These are phyloP conservation scores for Penicillium sp. DNA, from an alignment of 2,329 filamentous ascomycete genomes.

Conservation along the genomic window DNA sequence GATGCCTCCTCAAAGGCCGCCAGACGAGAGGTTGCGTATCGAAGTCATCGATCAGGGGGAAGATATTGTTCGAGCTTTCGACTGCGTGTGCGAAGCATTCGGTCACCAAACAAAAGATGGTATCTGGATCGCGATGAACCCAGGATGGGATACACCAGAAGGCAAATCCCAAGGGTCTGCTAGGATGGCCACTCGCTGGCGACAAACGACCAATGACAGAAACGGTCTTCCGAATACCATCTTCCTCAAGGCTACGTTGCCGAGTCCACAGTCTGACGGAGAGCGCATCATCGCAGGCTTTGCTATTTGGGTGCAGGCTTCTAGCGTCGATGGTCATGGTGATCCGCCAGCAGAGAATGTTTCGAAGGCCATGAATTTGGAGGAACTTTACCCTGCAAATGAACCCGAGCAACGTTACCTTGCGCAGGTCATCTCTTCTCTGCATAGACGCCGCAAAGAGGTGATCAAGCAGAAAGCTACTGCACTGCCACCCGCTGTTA, in stretches of 20 bases:
- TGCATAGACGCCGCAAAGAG: slow-evolving; percentile 35
- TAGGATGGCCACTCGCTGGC: slow-evolving; percentile 47
- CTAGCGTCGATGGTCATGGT: slow-evolving; percentile 51
- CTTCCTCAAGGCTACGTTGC: slow-evolving; percentile 56
- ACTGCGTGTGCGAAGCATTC: slow-evolving; percentile 37
- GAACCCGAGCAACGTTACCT: slow-evolving; percentile 49
- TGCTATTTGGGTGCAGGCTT: slow-evolving; percentile 57
- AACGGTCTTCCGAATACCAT: slow-evolving; percentile 45
- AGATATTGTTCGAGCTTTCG: slow-evolving; percentile 9
- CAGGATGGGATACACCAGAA: slow-evolving; percentile 54
- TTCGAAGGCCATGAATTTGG: slow-evolving; percentile 29
- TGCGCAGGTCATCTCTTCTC: slow-evolving; percentile 45
- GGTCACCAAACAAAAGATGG: slow-evolving; percentile 53
- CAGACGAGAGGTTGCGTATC: neutral
- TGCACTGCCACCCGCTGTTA: slow-evolving; percentile 35
- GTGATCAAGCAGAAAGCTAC: slow-evolving; percentile 45
- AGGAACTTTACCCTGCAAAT: slow-evolving; percentile 46
- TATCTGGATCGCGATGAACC: slow-evolving; percentile 54
- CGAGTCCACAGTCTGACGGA: slow-evolving; percentile 9
- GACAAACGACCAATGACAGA: slow-evolving; percentile 40
- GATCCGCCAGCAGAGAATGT: slow-evolving; percentile 31
- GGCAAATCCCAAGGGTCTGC: slow-evolving; percentile 42
- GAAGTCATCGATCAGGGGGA: slow-evolving; percentile 6
- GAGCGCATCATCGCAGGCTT: slow-evolving; percentile 47
- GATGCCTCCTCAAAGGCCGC: too few relatives aligned